Base-by-base conservation (phyloP, 2,329 filamentous ascomycete genomes). In the Ambrosiella xylebori region DNA sequence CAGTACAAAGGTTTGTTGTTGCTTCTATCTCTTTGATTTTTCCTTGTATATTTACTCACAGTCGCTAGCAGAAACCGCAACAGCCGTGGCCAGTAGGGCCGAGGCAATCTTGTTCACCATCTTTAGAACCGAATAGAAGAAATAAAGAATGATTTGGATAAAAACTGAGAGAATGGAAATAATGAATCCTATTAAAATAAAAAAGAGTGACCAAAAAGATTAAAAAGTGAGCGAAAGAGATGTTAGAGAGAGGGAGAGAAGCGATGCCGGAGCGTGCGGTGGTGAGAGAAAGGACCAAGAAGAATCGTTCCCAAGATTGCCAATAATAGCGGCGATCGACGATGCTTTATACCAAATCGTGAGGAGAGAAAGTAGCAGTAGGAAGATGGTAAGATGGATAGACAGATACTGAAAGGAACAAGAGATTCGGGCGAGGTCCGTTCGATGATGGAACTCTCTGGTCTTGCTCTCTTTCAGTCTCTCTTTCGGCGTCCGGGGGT, bases 61-160 rank as follows among this genome's bases (percentile, higher is more conserved):
- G 7, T 53, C 51, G 38, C 12, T 38, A 15, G 51, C 51, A 4
- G 51, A 53, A 37, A 53, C 51, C 51, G 51, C 27, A 38, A 53
- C 35, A 38, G 51, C 51, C 51, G 51, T 53, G 51, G 51, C 51
- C 51, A 53, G 35, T 3, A 53, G 19, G 51, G 51, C 35, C 51
- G 51, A 53, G 51, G 51, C 51, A 53, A 53, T 53, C 36, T 53
- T 53, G 51, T 17, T 36, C 36, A 53, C 35, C 51, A 53, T 53
- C 38, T 8, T 53, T 17, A 13, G 44, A 47, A 47, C 7, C n/a
- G 19, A 47, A 36, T n/a, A 38, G 51, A 11, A 38, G 15, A 53
- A 15, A 37, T 53, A 11, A 1, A 37, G 12, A 37, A 38, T 37
- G 13, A 4, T 4, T 1, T 17, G 38, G 7, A 1, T 37, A 38